Conservation (phyloP, 306 rosid genomes). For the Vigna trinervia region DNA sequence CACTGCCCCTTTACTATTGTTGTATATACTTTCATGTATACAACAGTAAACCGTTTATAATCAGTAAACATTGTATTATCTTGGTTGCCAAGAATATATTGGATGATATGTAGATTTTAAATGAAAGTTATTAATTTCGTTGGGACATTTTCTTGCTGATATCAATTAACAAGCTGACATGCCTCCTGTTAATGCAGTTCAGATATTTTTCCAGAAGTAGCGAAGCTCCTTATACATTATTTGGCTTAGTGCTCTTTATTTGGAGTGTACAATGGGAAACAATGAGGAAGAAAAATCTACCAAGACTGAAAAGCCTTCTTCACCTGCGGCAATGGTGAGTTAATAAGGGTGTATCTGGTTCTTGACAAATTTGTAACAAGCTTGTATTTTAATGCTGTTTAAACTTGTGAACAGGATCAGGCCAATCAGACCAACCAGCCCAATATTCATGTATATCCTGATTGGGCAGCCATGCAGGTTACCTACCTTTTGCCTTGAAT, state of each 20-base stretch:
- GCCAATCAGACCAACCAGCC: slow-evolving; percentile 57
- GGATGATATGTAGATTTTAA: slow-evolving; percentile 19
- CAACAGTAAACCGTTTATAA: slow-evolving; percentile 2
- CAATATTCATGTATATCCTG: slow-evolving; percentile 76
- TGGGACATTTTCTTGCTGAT: slow-evolving; percentile 3
- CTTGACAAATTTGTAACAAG: slow-evolving; percentile 5
- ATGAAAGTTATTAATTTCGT: neutral
- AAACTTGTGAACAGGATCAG: slow-evolving; percentile 63
- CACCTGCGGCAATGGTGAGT: slow-evolving; percentile 66
- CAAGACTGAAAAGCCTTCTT: slow-evolving; percentile 68
- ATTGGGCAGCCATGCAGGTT: slow-evolving; percentile 99
- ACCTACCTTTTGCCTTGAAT: slow-evolving; percentile 15
- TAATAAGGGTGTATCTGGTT: slow-evolving; percentile 6
- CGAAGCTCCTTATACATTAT: slow-evolving; percentile 9
- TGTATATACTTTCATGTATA: neutral
- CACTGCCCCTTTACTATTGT: neutral
- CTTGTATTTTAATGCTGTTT: slow-evolving; percentile 15
- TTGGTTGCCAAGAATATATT: neutral
- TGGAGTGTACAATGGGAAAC: slow-evolving; percentile 64
- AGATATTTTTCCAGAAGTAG: slow-evolving; percentile 35
- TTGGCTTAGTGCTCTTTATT: neutral
- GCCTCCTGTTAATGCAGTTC: slow-evolving; percentile 39
- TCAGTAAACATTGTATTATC: slow-evolving; percentile 6
- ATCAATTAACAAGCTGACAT: slow-evolving; percentile 9
- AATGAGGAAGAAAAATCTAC: slow-evolving; percentile 72